phyloP scores from a whole-genome alignment of 169 alveolate genomes.

The Eimeria sp. region DNA sequence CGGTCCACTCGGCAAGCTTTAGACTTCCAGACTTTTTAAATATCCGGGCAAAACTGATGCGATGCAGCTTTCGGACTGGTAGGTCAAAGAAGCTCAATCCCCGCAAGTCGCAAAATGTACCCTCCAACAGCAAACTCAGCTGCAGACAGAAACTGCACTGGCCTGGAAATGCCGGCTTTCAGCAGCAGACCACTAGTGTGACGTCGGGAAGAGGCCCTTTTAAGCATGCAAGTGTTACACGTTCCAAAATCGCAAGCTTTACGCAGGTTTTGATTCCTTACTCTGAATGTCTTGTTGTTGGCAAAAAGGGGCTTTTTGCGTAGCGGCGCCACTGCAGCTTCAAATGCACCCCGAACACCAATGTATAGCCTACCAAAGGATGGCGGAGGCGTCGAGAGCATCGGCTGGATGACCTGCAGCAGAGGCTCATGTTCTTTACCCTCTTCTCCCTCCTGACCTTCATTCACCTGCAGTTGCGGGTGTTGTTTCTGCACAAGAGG shows the following conservation, averaged over 20 bases:
- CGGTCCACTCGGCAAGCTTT: conserved; percentile 37
- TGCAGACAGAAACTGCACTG: conserved; percentile 16
- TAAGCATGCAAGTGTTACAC: not conserved
- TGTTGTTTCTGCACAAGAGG: not conserved
- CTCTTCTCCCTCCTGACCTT: conserved; percentile 34
- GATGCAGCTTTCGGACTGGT: conserved; percentile 70
- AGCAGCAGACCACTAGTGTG: not conserved
- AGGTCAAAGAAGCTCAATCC: conserved; percentile 64
- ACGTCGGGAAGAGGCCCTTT: not conserved
- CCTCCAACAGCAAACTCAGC: conserved; percentile 71
- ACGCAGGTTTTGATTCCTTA: not conserved
- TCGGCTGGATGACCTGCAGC: conserved; percentile 65
- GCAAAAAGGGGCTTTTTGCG: conserved; percentile 72
- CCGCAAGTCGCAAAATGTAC: conserved; percentile 67
- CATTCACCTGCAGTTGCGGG: not conserved
- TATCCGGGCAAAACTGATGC: conserved; percentile 58
- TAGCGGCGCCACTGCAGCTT: conserved; percentile 40
- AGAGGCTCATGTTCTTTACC: not conserved
- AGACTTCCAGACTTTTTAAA: conserved; percentile 43
- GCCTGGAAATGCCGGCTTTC: not conserved
- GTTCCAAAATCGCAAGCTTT: not conserved
- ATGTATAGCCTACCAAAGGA: conserved; percentile 49
- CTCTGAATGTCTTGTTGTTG: conserved; percentile 63
- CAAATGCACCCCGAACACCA: conserved; percentile 10
- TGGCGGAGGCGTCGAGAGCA: conserved; percentile 61